phyloP scores from a whole-genome alignment of 2,329 filamentous ascomycete genomes.

The Colletotrichum sansevieriae region DNA sequence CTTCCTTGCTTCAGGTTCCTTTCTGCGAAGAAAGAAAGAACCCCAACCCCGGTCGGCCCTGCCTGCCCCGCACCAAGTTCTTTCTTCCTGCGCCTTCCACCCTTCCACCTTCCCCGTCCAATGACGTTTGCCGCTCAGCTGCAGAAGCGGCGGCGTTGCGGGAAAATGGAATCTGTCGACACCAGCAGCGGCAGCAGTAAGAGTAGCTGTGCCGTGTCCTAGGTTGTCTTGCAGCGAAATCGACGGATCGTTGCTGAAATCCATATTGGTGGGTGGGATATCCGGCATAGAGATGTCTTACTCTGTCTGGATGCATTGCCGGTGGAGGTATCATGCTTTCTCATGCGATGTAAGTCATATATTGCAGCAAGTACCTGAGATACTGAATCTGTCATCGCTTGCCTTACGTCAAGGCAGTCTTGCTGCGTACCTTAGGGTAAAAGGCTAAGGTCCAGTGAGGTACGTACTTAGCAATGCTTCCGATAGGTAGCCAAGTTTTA shows the following conservation, averaged over 20 bases:
- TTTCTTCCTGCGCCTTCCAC: too few relatives aligned
- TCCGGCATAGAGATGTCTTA: not conserved
- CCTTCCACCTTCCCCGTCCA: slow-evolving; percentile 7
- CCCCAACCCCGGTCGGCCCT: not conserved
- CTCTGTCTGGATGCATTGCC: slow-evolving; percentile 1
- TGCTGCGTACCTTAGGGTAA: too few relatives aligned
- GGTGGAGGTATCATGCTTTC: slow-evolving; percentile 11
- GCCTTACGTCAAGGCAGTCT: too few relatives aligned
- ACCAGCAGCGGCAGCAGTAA: not conserved
- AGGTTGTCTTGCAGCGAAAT: slow-evolving; percentile 7
- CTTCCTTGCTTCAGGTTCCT: not conserved
- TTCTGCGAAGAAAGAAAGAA: too few relatives aligned
- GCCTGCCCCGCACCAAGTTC: not conserved
- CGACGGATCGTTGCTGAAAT: slow-evolving; percentile 5
- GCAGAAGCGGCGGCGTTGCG: slow-evolving; percentile 7
- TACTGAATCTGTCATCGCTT: too few relatives aligned
- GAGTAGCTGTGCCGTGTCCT: not conserved
- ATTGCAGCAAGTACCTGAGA: too few relatives aligned
- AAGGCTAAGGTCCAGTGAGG: too few relatives aligned
- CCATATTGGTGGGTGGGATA: not conserved
- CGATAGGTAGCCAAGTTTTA: not conserved
- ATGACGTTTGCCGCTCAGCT: not conserved
- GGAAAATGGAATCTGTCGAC: slow-evolving; percentile 1
- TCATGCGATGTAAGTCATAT: not conserved
- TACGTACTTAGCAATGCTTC: not conserved